Conservation (phyloP, 495 filamentous ascomycete species). For the Barbatosphaeria neglecta region DNA sequence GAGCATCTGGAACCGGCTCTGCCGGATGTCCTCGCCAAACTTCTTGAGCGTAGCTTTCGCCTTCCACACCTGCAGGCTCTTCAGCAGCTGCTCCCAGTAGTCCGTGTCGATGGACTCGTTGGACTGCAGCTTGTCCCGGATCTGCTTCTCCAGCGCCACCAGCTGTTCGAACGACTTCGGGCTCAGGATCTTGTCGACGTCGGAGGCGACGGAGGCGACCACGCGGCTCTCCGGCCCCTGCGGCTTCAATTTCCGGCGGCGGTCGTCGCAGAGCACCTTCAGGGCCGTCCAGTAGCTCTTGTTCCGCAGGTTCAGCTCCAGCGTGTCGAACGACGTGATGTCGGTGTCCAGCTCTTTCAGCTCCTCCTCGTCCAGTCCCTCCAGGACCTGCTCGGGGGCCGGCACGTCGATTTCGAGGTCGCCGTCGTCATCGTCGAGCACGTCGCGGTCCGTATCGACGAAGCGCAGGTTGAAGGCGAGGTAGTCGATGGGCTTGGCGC, state of each 20-base stretch:
- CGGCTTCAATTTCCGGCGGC: constrained; percentile 53
- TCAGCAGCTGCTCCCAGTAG: constrained; percentile 90
- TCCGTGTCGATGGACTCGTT: constrained; percentile 91
- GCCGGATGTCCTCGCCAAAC: constrained; percentile 68
- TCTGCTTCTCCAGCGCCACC: constrained; percentile 70
- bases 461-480: constrained; percentile 82
- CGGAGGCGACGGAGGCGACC: constrained; percentile 67
- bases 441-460: constrained; percentile 68
- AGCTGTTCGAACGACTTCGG: constrained; percentile 85
- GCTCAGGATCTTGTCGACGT: constrained; percentile 75
- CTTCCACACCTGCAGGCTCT: constrained; percentile 79
- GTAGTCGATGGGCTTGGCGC: constrained; percentile 91
- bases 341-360: constrained; percentile 72
- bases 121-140: constrained; percentile 69
- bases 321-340: constrained; percentile 69
- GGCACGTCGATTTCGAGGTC: constrained; percentile 64
- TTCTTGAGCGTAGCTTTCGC: constrained; percentile 76
- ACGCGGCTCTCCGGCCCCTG: constrained; percentile 54
- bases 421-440: constrained; percentile 71
- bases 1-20: constrained; percentile 56
- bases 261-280: constrained; percentile 72
- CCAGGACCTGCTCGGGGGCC: constrained; percentile 72
- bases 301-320: constrained; percentile 71
- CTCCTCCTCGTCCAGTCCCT: constrained; percentile 56
- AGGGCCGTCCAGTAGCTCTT: constrained; percentile 88